Base-by-base conservation (phyloP, 305 asterid genomes). In the Lippia alba region DNA sequence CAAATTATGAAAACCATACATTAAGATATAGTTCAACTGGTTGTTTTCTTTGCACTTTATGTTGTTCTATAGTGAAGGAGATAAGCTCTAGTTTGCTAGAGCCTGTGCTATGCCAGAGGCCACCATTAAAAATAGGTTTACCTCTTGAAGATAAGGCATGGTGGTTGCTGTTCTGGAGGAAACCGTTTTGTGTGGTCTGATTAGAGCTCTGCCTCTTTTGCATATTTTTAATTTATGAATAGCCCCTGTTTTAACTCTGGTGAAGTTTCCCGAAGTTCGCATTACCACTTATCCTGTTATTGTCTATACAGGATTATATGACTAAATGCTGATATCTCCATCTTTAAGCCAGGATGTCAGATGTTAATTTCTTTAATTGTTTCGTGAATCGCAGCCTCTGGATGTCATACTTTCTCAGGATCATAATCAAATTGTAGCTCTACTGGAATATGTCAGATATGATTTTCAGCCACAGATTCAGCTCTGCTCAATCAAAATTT, bases 351-450 rank as follows among this genome's bases (percentile, higher is more conserved):
- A 41, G 58, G 39, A 18, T 39, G 57, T 59, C 50, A 18, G 24
- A 39, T 55, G 60, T 20, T 34, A 59, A 56, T 64, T 73, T 55
- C 65, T 30, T 60, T 62, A 9, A 58, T 68, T 76, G 54, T 66
- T 65, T 77, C 70, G 74, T 82, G 39, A 20, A 44, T 56, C 87
- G 89, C 96, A 94, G 99, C 98, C 99, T 77, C 80, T 94, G 85
- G 98, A 94, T 85, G 86, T 89, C 78, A 83, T 94, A 74, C 91
- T 94, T 73, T 84, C 91, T 75, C 99, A 94, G 73, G 98, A 94
- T 82, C 97, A 82, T 74, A 90, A 75, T 82, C 98, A 94, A 72
- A 83, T 94, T 71, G 82, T 92, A 66, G 85, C 96, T 74, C 71
- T 94, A 67, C 78, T 90, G 76, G 98, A 94, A 80, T 90, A 88